These are phyloP conservation scores for Plantago rigida DNA, from an alignment of 305 asterid species.

Conservation along the genomic window DNA sequence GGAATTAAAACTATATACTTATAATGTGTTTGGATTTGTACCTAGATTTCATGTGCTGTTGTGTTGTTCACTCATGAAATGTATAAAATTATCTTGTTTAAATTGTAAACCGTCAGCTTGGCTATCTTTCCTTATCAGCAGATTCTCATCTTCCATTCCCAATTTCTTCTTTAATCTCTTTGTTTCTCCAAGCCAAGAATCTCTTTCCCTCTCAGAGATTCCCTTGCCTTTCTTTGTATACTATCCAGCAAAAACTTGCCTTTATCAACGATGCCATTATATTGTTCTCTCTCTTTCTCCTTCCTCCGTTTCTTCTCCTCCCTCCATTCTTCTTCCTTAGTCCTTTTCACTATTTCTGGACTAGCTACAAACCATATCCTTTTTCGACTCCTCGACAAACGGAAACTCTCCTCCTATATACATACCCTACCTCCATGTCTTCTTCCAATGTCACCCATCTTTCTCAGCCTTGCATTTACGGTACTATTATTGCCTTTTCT, in stretches of 20 bases:
- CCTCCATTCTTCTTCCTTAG: constrained; percentile 31
- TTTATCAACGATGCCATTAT: constrained; percentile 78
- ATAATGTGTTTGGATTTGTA: neutral
- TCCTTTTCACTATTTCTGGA: constrained; percentile 52
- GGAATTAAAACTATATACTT: too few species aligned
- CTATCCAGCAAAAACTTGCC: constrained; percentile 33
- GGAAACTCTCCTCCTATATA: constrained; percentile 32
- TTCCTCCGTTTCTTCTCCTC: constrained; percentile 27
- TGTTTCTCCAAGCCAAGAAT: constrained; percentile 94
- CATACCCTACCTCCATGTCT: constrained; percentile 44
- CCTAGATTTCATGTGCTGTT: neutral
- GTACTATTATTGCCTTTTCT: constrained; percentile 21
- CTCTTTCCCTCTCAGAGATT: constrained; percentile 58
- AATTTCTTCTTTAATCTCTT: constrained; percentile 33
- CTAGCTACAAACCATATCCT: constrained; percentile 24
- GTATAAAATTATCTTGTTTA: neutral
- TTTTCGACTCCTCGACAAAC: constrained; percentile 37
- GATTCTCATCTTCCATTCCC: constrained; percentile 36
- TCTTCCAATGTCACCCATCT: constrained; percentile 59
- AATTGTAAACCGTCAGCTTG: constrained; percentile 51
- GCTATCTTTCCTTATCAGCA: constrained; percentile 31
- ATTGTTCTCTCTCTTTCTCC: constrained; percentile 33
- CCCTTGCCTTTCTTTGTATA: constrained; percentile 35
- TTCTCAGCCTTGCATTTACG: constrained; percentile 73
- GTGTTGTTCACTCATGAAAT: constrained; percentile 25